Base-by-base conservation (phyloP, 129 eudicot genomes). In the Logfia minima region DNA sequence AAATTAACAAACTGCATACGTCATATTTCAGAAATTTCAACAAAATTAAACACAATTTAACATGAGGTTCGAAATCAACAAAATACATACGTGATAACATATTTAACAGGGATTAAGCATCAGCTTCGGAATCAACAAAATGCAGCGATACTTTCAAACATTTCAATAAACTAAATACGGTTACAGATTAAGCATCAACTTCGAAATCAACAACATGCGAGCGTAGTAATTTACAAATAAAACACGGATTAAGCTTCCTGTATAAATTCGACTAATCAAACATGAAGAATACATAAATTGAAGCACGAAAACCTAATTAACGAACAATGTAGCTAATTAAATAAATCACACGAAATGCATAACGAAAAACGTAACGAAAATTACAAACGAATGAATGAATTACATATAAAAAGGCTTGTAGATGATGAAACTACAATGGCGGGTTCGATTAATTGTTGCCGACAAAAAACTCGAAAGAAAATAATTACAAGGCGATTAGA, bases 401-500 rank as follows among this genome's bases (percentile, higher is more conserved):
- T 21, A 71, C 82, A 61, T 79, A 79, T 72, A 62, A 52, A 79
- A 62, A 70, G 8, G 31, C 24, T 77, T 69, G 75, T 19, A 68
- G 81, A 77, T 68, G 75, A 29, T n/a, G 74, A 77, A 41, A 19
- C 70, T 78, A 55, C 48, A 78, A 78, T 70, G 19, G 77, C 76
- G 14, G 59, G 71, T 72, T 24, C 24, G 79, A 74, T 74, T 39
- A 74, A 66, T 31, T 65, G 66, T 65, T 80, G 83, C 61, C 60
- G 79, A 74, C 80, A 31, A 66, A 51, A 65, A 29, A 48, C 51
- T 43, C 51, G 18, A 48, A 48, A 14, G 51, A 48, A 48, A 3
- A 48, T 48, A 48, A 48, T 51, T 56, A 17, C 65, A n/a, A 19
- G 19, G 66, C 32, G 72, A 65, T 48, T 45, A 69, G 75, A 68